Percentiles rank a stretch among this genome's conserved stretches.
These are phyloP conservation scores for Phragmites australis DNA, from an alignment of 176 grass and related monocot genomes.

Conservation along the genomic window DNA sequence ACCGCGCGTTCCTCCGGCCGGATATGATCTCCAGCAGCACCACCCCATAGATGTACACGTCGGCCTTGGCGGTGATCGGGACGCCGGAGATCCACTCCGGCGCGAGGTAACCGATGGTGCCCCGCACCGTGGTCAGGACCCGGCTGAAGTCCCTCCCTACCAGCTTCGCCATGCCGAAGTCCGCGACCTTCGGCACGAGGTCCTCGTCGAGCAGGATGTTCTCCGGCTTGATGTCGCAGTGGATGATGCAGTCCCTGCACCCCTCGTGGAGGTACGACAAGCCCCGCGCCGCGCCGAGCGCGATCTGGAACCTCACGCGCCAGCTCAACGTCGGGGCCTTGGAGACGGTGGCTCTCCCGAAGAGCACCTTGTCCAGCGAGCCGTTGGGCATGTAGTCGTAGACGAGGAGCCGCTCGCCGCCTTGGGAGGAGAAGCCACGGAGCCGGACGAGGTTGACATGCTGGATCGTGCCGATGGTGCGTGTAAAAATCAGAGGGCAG, in stretches of 20 bases:
- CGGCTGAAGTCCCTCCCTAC: slow-evolving; percentile 47
- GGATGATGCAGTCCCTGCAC: slow-evolving; percentile 62
- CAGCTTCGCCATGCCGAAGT: slow-evolving; percentile 57
- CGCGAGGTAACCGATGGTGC: slow-evolving; percentile 60
- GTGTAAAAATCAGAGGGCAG: too few relatives aligned
- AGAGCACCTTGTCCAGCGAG: slow-evolving; percentile 51
- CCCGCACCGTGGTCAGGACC: slow-evolving; percentile 49
- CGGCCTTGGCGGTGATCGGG: slow-evolving; percentile 46
- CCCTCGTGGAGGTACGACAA: slow-evolving; percentile 54
- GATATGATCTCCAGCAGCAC: slow-evolving; percentile 58
- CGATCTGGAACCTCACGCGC: slow-evolving; percentile 40
- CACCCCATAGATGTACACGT: slow-evolving; percentile 63
- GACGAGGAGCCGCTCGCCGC: slow-evolving; percentile 40
- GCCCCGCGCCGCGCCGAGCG: slow-evolving; percentile 40
- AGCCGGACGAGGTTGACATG: slow-evolving; percentile 58
- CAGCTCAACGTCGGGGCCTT: slow-evolving; percentile 28
- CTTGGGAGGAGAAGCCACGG: slow-evolving; percentile 42
- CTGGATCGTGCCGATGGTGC: slow-evolving; percentile 52
- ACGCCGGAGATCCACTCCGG: slow-evolving; percentile 68
- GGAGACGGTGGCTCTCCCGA: background rate
- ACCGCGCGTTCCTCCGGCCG: slow-evolving; percentile 33
- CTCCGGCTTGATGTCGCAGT: slow-evolving; percentile 78
- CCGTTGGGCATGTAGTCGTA: slow-evolving; percentile 50
- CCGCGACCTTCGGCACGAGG: slow-evolving; percentile 44
- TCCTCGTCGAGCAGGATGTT: slow-evolving; percentile 54